Evolutionary conservation across 2,329 filamentous ascomycete species (phyloP).

Genomic region (Sporothrix mexicana): DNA sequence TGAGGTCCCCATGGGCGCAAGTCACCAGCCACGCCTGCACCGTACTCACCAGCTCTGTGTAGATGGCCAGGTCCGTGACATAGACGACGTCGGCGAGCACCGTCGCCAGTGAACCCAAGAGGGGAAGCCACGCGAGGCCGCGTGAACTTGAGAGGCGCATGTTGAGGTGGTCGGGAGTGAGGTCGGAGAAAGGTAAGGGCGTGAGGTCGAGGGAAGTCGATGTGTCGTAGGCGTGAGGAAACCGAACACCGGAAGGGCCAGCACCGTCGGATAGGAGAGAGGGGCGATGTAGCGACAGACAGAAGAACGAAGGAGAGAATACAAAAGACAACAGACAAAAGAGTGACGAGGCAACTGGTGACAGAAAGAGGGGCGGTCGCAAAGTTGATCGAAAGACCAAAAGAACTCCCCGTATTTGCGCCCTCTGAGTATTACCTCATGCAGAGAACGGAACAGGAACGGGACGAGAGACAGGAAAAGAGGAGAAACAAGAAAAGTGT

Average conservation of each 20-base stretch:
- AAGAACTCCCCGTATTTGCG: background rate
- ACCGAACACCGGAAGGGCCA: background rate
- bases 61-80: slow-evolving; percentile 54
- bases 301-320: background rate
- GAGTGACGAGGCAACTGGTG: background rate
- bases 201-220: background rate
- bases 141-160: slow-evolving; percentile 19
- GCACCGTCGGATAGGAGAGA: no score
- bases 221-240: background rate
- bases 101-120: slow-evolving; percentile 22
- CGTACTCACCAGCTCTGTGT: slow-evolving; percentile 48
- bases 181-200: background rate
- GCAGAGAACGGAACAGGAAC: background rate
- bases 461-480: background rate
- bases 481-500: background rate
- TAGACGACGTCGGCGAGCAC: slow-evolving; percentile 45
- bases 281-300: background rate
- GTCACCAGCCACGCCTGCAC: background rate
- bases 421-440: background rate
- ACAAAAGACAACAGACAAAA: background rate
- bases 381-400: background rate
- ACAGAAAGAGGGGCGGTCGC: background rate
- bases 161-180: background rate
- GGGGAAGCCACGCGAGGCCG: slow-evolving; percentile 33
- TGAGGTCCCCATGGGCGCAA: background rate